phyloP scores from a whole-genome alignment of 345 rosid genomes.

The Jatropha curcas region DNA sequence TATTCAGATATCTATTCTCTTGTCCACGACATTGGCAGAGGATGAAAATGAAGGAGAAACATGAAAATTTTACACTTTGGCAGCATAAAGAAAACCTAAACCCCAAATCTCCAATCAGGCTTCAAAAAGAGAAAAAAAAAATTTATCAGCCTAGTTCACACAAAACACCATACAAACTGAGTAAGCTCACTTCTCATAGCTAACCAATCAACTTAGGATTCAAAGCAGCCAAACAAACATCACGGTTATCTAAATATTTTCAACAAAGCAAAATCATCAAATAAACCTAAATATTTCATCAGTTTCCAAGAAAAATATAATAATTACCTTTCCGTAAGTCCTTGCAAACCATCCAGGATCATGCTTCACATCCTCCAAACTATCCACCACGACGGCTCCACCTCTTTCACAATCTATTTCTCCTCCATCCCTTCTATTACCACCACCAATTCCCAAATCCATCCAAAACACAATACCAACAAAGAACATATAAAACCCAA shows the following conservation, averaged over 20 bases:
- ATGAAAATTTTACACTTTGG: background rate
- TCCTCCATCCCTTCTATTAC: slow-evolving; percentile 12
- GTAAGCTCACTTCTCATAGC: background rate
- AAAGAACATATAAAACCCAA: slow-evolving; percentile 77
- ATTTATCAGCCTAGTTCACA: background rate
- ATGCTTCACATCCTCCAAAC: slow-evolving; percentile 35
- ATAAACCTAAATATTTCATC: background rate
- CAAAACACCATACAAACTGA: background rate
- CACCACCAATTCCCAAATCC: slow-evolving; percentile 59
- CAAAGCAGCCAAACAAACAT: background rate
- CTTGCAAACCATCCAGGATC: slow-evolving; percentile 30
- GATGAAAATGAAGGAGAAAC: background rate
- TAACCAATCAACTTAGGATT: slow-evolving; percentile 4
- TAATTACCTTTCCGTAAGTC: slow-evolving; percentile 47
- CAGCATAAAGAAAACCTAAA: slow-evolving; percentile 7
- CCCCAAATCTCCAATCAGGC: background rate
- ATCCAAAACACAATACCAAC: slow-evolving; percentile 93
- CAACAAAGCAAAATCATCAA: background rate
- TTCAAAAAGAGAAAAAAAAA: background rate
- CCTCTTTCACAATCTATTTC: slow-evolving; percentile 29
- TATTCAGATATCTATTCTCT: background rate
- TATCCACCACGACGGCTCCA: slow-evolving; percentile 27
- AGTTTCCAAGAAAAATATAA: background rate
- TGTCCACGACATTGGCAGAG: background rate
- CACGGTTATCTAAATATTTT: background rate